A percentile compares a stretch with the other conserved stretches of the same genome.
phyloP scores from a whole-genome alignment of 257 asterid genomes.

The Gentiana dahurica region DNA sequence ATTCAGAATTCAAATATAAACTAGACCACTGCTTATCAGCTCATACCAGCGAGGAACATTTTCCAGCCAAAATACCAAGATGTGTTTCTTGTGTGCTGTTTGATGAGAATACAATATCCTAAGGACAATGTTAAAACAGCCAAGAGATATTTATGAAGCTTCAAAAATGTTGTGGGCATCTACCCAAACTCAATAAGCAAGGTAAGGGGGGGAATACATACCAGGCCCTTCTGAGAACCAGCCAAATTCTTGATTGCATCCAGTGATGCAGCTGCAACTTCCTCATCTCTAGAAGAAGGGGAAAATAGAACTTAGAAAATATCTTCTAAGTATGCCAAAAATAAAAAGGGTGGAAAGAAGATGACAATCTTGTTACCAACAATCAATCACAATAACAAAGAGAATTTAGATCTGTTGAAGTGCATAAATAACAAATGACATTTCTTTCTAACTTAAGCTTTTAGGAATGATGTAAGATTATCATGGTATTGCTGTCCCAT shows the following conservation, averaged over 20 bases:
- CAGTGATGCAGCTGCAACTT: constrained; percentile 68
- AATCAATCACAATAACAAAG: too few relatives aligned
- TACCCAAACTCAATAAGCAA: not conserved
- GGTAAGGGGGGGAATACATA: constrained; percentile 23
- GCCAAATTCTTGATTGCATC: constrained; percentile 56
- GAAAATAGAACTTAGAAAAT: constrained; percentile 1
- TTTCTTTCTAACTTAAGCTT: too few relatives aligned
- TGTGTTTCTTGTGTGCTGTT: constrained; percentile 43
- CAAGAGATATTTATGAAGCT: too few relatives aligned
- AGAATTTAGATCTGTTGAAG: too few relatives aligned
- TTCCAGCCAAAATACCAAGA: constrained; percentile 49
- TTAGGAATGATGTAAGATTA: too few relatives aligned
- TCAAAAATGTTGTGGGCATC: too few relatives aligned
- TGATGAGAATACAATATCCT: constrained; percentile 63
- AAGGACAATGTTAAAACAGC: constrained; percentile 1
- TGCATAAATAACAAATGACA: too few relatives aligned
- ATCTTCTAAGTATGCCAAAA: not conserved
- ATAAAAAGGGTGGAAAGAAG: not conserved
- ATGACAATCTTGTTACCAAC: not conserved
- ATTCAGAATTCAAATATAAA: not conserved
- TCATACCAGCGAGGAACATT: constrained; percentile 73
- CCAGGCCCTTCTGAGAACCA: constrained; percentile 57
- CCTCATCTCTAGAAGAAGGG: constrained; percentile 54
- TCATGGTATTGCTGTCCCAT: too few relatives aligned
- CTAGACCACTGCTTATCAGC: not conserved